Evolutionary conservation across 1,139 yeast genomes (phyloP), one percentile per base, ranked within the genome.

Genomic region (Suhomyces wounanorum): DNA sequence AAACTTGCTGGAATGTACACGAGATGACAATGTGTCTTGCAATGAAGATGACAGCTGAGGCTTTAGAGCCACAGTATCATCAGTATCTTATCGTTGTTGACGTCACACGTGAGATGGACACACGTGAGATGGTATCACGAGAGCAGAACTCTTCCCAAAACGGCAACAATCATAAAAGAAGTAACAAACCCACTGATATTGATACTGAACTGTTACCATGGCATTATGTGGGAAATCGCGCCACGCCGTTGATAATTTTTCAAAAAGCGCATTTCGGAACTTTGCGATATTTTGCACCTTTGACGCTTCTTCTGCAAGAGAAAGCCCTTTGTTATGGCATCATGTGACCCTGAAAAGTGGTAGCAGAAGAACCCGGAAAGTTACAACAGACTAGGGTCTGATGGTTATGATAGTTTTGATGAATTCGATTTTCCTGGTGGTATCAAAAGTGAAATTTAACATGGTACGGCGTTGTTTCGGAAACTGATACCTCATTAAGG

Each of bases 21-120:
- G 26, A 18, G 31, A 23, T 31, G 45, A 17, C 7, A n/a, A 10
- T 25, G 21, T 35, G 33, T 43, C 30, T 14, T 43, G 40, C 26
- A 40, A 25, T 30, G 14, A 31, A 31, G 37, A 33, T 33, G 37
- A 33, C 11, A 31, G 44, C 31, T 37, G 38, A 33, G 38, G 44
- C 38, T 33, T 30, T 10, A 1, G 25, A 31, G 44, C 44, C 44
- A 42, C 44, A 42, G 44, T 42, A 33, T 42, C 43, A 31, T 18
- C 35, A 16, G 30, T 21, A 4, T 21, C 30, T 26, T 26, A 26
- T 26, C 13, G 3, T 26, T 26, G 30, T 8, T 10, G 30, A 10
- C 14, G 35, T 31, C 5, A 31, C 35, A 31, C 16, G 35, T 31
- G 35, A 13, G 16, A 31, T n/a, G 3, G 13, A 3, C 13, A n/a